These are phyloP conservation scores for Colletotrichum abscissum DNA, from an alignment of 2,329 filamentous ascomycete genomes.

Conservation along the genomic window DNA sequence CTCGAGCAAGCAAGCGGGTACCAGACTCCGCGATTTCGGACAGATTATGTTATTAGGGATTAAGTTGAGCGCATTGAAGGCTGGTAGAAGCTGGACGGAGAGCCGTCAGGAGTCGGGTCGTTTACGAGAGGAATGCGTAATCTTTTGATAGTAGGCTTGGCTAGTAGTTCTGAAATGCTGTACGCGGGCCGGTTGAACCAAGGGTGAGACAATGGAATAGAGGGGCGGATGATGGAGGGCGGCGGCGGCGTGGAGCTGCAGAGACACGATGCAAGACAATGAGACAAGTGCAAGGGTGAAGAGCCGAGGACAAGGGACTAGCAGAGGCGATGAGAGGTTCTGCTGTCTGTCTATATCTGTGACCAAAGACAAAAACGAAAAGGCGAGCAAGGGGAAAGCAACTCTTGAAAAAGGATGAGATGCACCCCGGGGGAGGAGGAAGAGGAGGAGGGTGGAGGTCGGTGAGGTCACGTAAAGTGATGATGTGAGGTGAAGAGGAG, in stretches of 20 bases:
- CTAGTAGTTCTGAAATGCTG: constrained; percentile 27
- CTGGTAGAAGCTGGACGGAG: constrained; percentile 7
- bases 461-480: constrained; percentile 11
- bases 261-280: constrained; percentile 35
- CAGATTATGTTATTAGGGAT: constrained; percentile 37
- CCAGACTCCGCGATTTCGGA: constrained; percentile 35
- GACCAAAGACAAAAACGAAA: background rate
- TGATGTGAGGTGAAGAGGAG: constrained; percentile 21
- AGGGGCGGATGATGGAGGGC: constrained; percentile 7
- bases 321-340: background rate
- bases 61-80: constrained; percentile 27
- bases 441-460: constrained; percentile 4
- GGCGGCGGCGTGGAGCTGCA: constrained; percentile 22
- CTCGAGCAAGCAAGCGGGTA: constrained; percentile 22
- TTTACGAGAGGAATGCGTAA: constrained; percentile 33
- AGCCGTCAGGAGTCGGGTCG: background rate
- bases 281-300: constrained; percentile 26
- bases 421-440: background rate
- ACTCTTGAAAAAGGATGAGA: constrained; percentile 1
- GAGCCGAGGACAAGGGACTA: background rate
- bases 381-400: background rate
- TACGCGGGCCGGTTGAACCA: constrained; percentile 32
- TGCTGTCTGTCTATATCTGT: constrained; percentile 14
- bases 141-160: constrained; percentile 23
- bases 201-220: constrained; percentile 30